Evolutionary conservation across 1,284 basidiomycete species (phyloP), one percentile per base, ranked within the genome.

Genomic region (Ganoderma meredithae): DNA sequence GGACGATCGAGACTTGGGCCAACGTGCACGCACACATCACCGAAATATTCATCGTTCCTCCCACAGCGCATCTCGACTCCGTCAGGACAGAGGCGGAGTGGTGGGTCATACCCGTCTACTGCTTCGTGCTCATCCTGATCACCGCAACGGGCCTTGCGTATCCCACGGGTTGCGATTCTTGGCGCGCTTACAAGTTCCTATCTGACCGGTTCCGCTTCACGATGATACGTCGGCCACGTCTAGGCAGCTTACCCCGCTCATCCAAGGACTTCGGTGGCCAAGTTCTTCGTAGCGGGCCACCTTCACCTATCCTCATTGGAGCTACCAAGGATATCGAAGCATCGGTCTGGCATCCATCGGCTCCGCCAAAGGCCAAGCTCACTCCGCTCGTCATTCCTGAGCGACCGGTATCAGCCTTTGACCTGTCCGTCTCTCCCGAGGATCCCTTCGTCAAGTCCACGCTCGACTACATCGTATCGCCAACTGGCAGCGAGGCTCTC

Each of bases 301-400:
- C 72, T 17, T 73, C 76, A 5, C 74, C 75, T 0, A 71, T 69
- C 1, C 74, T 78, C 22, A 66, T 77, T 17, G 71, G 77, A 53
- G 73, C 75, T 43, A 77, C 85, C 47, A 85, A 81, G 71, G 85
- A 85, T 13, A 85, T 83, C n/a, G 86, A 84, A 85, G 86, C 88
- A 68, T 85, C 86, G 65, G 83, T 83, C 75, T 78, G 85, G 44
- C 81, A 83, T 58, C 71, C 79, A 53, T 82, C 80, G 69, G 73
- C 77, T 6, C 71, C 73, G 4, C 59, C 65, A 55, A 75, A 73
- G 61, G 56, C 72, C 59, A 73, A 74, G 66, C 67, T 73, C 12
- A 49, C 71, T 39, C 72, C 68, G 1, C 72, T 76, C 43, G 69
- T 71, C 52, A 71, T 76, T 44, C 74, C 73, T 71, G 67, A 75